A percentile compares a stretch with the other conserved stretches of the same genome.
phyloP scores from a whole-genome alignment of 2,329 filamentous ascomycete species.

The Microthyrium microscopicum region DNA sequence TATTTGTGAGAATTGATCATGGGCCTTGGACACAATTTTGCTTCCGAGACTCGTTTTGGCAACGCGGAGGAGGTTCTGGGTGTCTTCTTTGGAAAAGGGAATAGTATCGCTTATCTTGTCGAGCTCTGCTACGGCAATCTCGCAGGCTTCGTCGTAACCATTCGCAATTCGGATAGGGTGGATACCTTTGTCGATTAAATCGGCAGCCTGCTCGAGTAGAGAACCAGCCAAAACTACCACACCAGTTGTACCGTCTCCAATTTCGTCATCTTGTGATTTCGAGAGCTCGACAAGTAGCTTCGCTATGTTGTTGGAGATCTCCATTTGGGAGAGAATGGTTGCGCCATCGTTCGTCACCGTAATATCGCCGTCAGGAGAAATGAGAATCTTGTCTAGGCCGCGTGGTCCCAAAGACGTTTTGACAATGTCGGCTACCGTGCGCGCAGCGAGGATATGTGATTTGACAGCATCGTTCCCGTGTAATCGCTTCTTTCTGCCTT shows the following conservation, averaged over 20 bases:
- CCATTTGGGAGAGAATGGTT: slow-evolving; percentile 93
- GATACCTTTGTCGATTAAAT: slow-evolving; percentile 98
- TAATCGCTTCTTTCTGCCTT: slow-evolving; percentile 94
- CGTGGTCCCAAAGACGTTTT: slow-evolving; percentile 93
- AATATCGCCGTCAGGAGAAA: slow-evolving; percentile 96
- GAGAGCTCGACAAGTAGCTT: slow-evolving; percentile 94
- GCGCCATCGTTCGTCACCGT: slow-evolving; percentile 98
- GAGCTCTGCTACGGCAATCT: slow-evolving; percentile 83
- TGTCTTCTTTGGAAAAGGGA: slow-evolving; percentile 65
- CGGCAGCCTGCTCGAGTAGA: slow-evolving; percentile 86
- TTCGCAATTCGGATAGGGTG: slow-evolving; percentile 98
- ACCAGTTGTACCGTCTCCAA: slow-evolving; percentile 94
- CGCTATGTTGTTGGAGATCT: slow-evolving; percentile 95
- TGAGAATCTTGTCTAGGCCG: slow-evolving; percentile 96
- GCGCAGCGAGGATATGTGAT: slow-evolving; percentile 89
- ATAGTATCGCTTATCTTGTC: slow-evolving; percentile 88
- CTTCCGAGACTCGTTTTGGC: slow-evolving; percentile 90
- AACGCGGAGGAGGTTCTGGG: slow-evolving; percentile 77
- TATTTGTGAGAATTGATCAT: slow-evolving; percentile 95
- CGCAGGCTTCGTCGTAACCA: slow-evolving; percentile 93
- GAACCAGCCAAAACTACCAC: slow-evolving; percentile 93
- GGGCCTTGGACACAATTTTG: slow-evolving; percentile 98
- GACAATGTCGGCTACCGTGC: slow-evolving; percentile 92
- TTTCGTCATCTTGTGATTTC: slow-evolving; percentile 97
- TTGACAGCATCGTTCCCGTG: slow-evolving; percentile 96